Conservation (phyloP, 176 grass and related monocot species). For the Chloris gayana region DNA sequence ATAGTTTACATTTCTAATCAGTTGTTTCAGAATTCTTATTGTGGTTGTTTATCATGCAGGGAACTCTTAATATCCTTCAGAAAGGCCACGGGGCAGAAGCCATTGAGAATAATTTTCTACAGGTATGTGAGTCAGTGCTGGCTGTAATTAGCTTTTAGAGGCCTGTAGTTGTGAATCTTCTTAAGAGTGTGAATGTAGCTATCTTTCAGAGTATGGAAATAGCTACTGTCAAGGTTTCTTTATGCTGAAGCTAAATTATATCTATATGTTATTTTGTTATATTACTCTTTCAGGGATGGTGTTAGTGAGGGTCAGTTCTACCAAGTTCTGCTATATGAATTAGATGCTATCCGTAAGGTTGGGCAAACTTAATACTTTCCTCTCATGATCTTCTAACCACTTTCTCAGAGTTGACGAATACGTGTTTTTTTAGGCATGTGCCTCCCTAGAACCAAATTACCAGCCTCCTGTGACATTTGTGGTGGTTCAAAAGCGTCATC, state of each 20-base stretch:
- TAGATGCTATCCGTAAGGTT: slow-evolving; percentile 99
- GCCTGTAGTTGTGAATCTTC: slow-evolving; percentile 39
- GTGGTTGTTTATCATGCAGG: slow-evolving; percentile 46
- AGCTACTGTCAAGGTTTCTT: background rate
- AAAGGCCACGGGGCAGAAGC: slow-evolving; percentile 97
- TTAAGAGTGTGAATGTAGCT: slow-evolving; percentile 25
- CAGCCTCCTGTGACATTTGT: slow-evolving; percentile 99
- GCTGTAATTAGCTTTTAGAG: background rate
- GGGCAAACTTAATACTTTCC: slow-evolving; percentile 5
- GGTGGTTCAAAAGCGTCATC: slow-evolving; percentile 97
- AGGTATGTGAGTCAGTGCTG: slow-evolving; percentile 45
- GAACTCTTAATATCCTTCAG: slow-evolving; percentile 97
- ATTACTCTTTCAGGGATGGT: slow-evolving; percentile 70
- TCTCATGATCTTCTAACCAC: background rate
- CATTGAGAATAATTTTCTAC: slow-evolving; percentile 96
- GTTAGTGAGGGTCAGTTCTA: slow-evolving; percentile 99
- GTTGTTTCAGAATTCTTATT: background rate
- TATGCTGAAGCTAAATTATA: background rate
- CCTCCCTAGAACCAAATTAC: slow-evolving; percentile 98
- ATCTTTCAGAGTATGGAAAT: background rate
- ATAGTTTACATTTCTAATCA: background rate
- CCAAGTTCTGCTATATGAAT: slow-evolving; percentile 95
- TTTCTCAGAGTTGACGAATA: slow-evolving; percentile 22
- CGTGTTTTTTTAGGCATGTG: slow-evolving; percentile 74
- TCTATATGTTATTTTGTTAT: background rate